Conservation (phyloP, 768 basidiomycete species). For the Peribolospora kevripleyi region DNA sequence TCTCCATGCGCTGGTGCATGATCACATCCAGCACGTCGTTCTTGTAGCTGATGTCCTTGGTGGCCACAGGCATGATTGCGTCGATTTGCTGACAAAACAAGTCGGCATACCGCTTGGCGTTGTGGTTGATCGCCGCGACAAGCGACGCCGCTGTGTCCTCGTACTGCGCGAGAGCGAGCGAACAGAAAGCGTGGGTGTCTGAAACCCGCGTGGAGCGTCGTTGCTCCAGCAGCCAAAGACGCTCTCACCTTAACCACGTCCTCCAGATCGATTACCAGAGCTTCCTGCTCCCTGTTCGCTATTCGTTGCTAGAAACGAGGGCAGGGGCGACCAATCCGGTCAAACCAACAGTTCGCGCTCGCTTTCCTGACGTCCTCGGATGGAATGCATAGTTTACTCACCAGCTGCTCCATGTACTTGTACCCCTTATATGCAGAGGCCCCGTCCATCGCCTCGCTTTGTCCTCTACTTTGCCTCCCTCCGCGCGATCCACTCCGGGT, state of each 20-base stretch:
- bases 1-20: conserved; percentile 69
- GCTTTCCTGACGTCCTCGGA: conserved; percentile 1
- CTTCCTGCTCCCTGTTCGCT: conserved; percentile 77
- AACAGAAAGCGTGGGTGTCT: neutral
- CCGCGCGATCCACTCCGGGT: no score
- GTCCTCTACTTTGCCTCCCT: no score
- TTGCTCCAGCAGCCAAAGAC: neutral
- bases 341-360: no score
- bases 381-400: conserved; percentile 22
- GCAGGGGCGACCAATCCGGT: neutral
- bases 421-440: conserved; percentile 2
- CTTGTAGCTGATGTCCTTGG: conserved; percentile 66
- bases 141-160: conserved; percentile 20
- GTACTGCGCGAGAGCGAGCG: neutral
- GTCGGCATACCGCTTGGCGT: conserved; percentile 68
- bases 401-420: conserved; percentile 68
- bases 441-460: neutral
- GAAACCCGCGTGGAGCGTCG: neutral
- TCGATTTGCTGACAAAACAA: conserved; percentile 81
- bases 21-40: conserved; percentile 95
- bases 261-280: conserved; percentile 66
- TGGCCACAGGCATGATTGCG: conserved; percentile 50
- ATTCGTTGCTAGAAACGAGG: conserved; percentile 44
- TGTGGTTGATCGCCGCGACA: conserved; percentile 50
- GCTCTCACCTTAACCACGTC: conserved; percentile 47